Evolutionary conservation across 257 asterid genomes (phyloP).

Genomic region (Salvia miltiorrhiza): DNA sequence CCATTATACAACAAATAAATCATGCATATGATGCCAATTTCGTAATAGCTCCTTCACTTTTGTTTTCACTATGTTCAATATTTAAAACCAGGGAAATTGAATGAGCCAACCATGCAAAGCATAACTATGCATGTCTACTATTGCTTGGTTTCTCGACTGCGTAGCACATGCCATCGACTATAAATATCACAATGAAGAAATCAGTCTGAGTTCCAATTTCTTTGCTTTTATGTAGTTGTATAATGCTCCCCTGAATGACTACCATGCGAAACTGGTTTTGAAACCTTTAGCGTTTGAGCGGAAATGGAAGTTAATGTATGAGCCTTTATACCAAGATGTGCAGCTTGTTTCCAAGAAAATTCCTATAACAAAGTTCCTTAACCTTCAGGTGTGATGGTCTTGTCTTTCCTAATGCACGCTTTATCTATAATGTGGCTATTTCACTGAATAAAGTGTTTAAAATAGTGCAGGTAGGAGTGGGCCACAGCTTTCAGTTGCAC

Average conservation of each 20-base stretch:
- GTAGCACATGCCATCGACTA: neutral
- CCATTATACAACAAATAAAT: neutral
- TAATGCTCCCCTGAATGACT: slow-evolving; percentile 83
- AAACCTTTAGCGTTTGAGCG: slow-evolving; percentile 83
- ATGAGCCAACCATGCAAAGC: neutral
- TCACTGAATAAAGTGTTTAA: neutral
- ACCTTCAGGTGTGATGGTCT: slow-evolving; percentile 72
- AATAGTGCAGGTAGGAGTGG: slow-evolving; percentile 76
- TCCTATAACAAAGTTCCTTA: slow-evolving; percentile 76
- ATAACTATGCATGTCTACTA: neutral
- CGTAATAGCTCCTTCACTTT: neutral
- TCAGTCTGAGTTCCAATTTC: slow-evolving; percentile 2
- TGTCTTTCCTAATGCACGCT: neutral
- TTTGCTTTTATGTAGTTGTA: slow-evolving; percentile 48
- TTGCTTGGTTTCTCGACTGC: neutral
- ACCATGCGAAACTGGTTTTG: slow-evolving; percentile 83
- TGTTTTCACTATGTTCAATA: neutral
- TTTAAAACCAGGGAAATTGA: neutral
- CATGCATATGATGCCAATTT: neutral
- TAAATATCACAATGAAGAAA: neutral
- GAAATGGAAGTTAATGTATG: slow-evolving; percentile 81
- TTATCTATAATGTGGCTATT: neutral
- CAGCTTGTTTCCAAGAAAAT: slow-evolving; percentile 93
- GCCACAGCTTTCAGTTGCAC: slow-evolving; percentile 84
- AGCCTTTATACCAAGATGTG: slow-evolving; percentile 84